These are phyloP conservation scores for Tetracladium marchalianum DNA, from an alignment of 495 filamentous ascomycete genomes.

Conservation along the genomic window DNA sequence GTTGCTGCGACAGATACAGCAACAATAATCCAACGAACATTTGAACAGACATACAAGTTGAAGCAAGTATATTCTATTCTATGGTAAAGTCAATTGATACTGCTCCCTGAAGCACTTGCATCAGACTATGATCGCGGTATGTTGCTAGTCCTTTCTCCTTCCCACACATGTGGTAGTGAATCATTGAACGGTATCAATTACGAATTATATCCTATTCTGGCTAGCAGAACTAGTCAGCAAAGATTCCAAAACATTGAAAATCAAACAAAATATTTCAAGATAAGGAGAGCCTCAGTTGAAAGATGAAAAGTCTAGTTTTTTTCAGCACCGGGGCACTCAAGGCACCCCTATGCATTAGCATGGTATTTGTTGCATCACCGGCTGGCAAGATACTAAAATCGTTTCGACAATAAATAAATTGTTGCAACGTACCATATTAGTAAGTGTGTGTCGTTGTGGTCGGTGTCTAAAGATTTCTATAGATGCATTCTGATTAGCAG, in stretches of 20 bases:
- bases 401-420: background rate
- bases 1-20: too few relatives aligned
- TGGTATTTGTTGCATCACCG: slow-evolving; percentile 23
- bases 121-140: too few relatives aligned
- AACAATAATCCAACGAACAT: too few relatives aligned
- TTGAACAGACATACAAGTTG: too few relatives aligned
- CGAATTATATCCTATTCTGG: background rate
- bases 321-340: slow-evolving; percentile 15
- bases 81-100: too few relatives aligned
- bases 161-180: too few relatives aligned
- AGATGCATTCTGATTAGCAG: background rate
- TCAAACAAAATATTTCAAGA: background rate
- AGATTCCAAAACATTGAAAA: background rate
- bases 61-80: too few relatives aligned
- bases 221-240: background rate
- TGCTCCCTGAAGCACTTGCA: too few relatives aligned
- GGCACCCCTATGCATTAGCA: slow-evolving; percentile 23
- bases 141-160: too few relatives aligned
- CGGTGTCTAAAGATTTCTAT: too few relatives aligned
- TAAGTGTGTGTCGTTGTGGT: background rate
- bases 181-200: too few relatives aligned
- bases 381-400: background rate
- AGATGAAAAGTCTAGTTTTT: slow-evolving; percentile 26
- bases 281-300: slow-evolving; percentile 22
- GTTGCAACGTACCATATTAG: background rate